Evolutionary conservation across 352 stramenopile genomes (phyloP).

Genomic region (Globisporangium camurandrum): DNA sequence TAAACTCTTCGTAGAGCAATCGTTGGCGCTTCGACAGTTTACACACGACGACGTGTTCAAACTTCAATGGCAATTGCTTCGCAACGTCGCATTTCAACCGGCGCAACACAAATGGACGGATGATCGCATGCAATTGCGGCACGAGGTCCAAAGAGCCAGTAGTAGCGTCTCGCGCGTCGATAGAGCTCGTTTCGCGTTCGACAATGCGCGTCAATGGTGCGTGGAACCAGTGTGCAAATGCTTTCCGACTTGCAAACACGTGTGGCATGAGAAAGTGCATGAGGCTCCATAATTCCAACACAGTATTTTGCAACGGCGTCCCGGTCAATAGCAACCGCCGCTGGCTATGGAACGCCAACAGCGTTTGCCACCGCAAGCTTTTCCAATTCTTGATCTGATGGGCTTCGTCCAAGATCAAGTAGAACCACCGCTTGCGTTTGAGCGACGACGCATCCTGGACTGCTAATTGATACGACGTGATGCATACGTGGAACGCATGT

Average conservation of each 20-base stretch:
- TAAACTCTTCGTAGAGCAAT: conserved; percentile 98
- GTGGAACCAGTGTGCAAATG: conserved; percentile 98
- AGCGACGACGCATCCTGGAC: conserved; percentile 97
- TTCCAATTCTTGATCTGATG: conserved; percentile 99
- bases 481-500: conserved; percentile 96
- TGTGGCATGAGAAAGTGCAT: conserved; percentile 99
- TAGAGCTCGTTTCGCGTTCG: conserved; percentile 50
- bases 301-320: conserved; percentile 97
- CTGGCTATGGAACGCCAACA: conserved; percentile 97
- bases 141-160: conserved; percentile 50
- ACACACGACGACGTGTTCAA: conserved; percentile 95
- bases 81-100: conserved; percentile 97
- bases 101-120: conserved; percentile 96
- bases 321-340: conserved; percentile 89
- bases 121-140: conserved; percentile 93
- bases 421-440: conserved; percentile 99
- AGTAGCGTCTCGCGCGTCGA: conserved; percentile 28
- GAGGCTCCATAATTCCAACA: conserved; percentile 97
- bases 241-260: conserved; percentile 88
- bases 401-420: conserved; percentile 98
- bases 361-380: conserved; percentile 95
- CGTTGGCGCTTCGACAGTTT: conserved; percentile 92
- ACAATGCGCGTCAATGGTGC: conserved; percentile 91
- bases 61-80: conserved; percentile 96
- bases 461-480: conserved; percentile 98